Evolutionary conservation across 192 early-diverging fungal species (phyloP), one percentile per base, ranked within the genome.

Genomic region (Gorgonomyces haynaldii): DNA sequence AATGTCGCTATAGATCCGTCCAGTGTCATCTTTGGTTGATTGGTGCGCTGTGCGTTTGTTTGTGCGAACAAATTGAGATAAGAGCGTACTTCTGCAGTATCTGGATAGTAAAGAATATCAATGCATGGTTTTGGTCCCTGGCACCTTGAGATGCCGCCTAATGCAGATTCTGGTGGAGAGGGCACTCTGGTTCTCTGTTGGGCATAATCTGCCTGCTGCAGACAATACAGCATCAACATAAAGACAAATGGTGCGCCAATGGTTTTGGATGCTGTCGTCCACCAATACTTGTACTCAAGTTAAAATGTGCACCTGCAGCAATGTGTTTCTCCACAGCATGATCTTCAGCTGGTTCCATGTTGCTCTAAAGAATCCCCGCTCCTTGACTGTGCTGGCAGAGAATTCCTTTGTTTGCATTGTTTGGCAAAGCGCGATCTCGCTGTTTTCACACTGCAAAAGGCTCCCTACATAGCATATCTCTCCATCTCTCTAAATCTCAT

Each of bases 241-340:
- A 81, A 81, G 13, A 81, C 23, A 28, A 80, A 40, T 6, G 77
- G 77, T 7, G 74, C 63, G 6, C 74, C 32, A 22, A 79, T 42
- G 26, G 64, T 53, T 55, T 79, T 73, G 17, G 69, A 54, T 37
- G 73, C 42, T 1, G 76, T 78, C 10, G 77, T 64, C 50, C 60
- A 53, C 43, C 58, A 58, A 50, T 68, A 76, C 17, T 71, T 62
- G n/a, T 64, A 3, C 57, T 62, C 32, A 49, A 6, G 15, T 36
- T 6, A 38, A 36, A 4, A 6, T 19, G n/a, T 38, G 28, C 53
- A 84, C 80, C 70, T 81, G 80, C 45, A 84, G 60, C 22, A 67
- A 76, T 9, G 67, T 66, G 56, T 84, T 84, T 34, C 77, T 42
- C 60, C 72, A 72, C 24, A 82, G 57, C 82, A 84, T 82, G 28